Conservation (phyloP, 495 filamentous ascomycete genomes). For the Neurospora intermedia region DNA sequence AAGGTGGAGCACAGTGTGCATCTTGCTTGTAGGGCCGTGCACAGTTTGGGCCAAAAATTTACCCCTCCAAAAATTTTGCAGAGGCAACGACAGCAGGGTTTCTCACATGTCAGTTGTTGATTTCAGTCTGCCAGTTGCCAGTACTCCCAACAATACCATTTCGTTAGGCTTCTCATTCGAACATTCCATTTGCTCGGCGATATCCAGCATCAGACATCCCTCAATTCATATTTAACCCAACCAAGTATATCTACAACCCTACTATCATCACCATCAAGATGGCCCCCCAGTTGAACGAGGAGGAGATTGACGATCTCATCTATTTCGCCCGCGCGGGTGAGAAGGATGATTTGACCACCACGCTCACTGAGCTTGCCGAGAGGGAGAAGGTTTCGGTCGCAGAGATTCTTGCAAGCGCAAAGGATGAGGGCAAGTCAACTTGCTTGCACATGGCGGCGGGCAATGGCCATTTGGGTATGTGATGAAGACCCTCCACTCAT, state of each 20-base stretch:
- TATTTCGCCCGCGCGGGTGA: conserved; percentile 74
- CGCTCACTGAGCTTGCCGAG: conserved; percentile 45
- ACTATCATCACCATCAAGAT: conserved; percentile 15
- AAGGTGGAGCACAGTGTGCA: conserved; percentile 4
- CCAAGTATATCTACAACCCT: background rate
- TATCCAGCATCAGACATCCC: background rate
- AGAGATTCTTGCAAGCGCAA: conserved; percentile 51
- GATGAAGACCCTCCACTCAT: background rate
- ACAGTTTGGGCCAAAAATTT: background rate
- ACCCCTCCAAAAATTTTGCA: conserved; percentile 11
- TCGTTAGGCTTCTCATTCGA: background rate
- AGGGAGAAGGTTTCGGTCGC: conserved; percentile 41
- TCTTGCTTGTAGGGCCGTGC: background rate
- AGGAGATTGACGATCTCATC: conserved; percentile 79
- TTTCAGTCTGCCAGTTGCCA: background rate
- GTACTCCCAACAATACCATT: background rate
- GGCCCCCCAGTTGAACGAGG: conserved; percentile 49
- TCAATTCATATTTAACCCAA: background rate
- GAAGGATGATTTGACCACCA: conserved; percentile 51
- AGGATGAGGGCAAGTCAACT: conserved; percentile 62
- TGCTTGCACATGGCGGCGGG: conserved; percentile 81
- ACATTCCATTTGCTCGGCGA: background rate
- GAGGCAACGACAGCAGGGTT: background rate
- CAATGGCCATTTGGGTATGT: conserved; percentile 71
- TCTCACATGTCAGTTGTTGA: background rate